These are phyloP conservation scores for Ascoidea rubescens DNA, from an alignment of 805 yeast genomes.

Conservation along the genomic window DNA sequence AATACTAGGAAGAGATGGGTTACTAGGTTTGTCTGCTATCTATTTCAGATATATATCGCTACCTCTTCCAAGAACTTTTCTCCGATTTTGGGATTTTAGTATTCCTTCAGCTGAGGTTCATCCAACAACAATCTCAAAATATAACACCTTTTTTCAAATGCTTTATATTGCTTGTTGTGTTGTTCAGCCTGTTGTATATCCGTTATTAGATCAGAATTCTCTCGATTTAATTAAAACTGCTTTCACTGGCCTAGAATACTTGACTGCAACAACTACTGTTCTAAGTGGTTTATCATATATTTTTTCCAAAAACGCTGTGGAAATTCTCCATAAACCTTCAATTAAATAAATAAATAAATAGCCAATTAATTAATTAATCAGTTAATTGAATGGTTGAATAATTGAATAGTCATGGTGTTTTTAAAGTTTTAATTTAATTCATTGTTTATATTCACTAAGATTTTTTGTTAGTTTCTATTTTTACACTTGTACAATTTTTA, in stretches of 20 bases:
- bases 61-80: constrained; percentile 62
- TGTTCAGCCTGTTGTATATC: constrained; percentile 33
- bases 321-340: constrained; percentile 20
- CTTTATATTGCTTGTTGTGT: constrained; percentile 59
- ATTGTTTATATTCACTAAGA: too few species aligned
- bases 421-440: too few species aligned
- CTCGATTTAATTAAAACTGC: constrained; percentile 13
- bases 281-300: constrained; percentile 70
- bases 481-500: too few species aligned
- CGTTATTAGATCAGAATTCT: constrained; percentile 19
- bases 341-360: too few species aligned
- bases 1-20: constrained; percentile 74
- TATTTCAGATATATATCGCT: constrained; percentile 60
- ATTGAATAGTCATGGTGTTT: too few species aligned
- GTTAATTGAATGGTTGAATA: too few species aligned
- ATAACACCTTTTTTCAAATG: constrained; percentile 91
- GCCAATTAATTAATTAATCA: too few species aligned
- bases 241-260: constrained; percentile 29
- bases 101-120: constrained; percentile 75
- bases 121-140: constrained; percentile 77
- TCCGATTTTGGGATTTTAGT: constrained; percentile 64
- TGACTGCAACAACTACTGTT: constrained; percentile 59
- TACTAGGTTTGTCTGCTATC: constrained; percentile 59
- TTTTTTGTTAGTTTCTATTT: too few species aligned
- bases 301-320: constrained; percentile 56